Evolutionary conservation across 495 filamentous ascomycete species (phyloP), one percentile per base, ranked within the genome.

Genomic region (Trichocladium antarcticum): DNA sequence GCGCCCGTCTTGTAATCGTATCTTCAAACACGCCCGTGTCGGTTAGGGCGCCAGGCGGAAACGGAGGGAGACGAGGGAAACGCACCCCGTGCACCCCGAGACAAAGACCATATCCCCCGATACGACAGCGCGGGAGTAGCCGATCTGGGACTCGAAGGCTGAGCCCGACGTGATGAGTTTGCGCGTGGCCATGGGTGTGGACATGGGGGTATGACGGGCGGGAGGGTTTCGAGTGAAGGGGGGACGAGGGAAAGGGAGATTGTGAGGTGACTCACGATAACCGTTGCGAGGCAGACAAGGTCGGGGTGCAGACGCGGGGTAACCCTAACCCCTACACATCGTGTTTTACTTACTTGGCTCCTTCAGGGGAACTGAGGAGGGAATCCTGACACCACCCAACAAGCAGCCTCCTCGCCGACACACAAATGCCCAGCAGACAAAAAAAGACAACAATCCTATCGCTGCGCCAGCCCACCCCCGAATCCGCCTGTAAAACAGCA

Each of bases 51-150:
- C n/a, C n/a, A n/a, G n/a, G n/a, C n/a, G n/a, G n/a, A 17, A 37
- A 6, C 1, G 1, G 42, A 20, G 40, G 35, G 16, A 17, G 29
- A 51, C 14, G 19, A 31, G 15, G 3, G n/a, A 38, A 20, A 28
- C 21, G 51, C 40, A 68, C 63, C 68, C 66, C 0, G 66, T 71
- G 40, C 65, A 67, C 5, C 68, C 68, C 0, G 66, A 67, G 0
- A 71, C 68, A 41, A 71, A 68, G 8, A 69, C 45, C 36, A 59
- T 57, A 37, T 66, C 62, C 6, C 65, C 66, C 1, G 43, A 37
- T 15, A 71, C 57, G 5, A 71, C 65, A 29, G 68, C 68, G 15
- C 68, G 59, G 6, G 67, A 68, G 56, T 71, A 71, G 35, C 65
- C 68, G 19, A 71, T 71, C 45, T 67, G 50, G 16, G 55, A 48